These are phyloP conservation scores for Fraxinus angustifolia DNA, from an alignment of 305 asterid genomes.

Conservation along the genomic window DNA sequence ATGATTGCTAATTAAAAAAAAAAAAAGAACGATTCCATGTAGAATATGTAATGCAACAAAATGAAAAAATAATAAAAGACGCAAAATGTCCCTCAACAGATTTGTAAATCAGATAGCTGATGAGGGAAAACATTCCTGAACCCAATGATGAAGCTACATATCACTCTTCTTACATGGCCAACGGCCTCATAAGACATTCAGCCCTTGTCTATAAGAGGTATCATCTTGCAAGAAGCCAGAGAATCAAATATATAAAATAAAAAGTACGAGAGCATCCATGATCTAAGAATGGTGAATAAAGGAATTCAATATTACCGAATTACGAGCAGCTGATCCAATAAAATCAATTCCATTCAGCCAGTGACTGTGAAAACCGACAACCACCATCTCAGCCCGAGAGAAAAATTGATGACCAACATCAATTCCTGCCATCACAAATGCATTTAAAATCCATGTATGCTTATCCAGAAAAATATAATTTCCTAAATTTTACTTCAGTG, in stretches of 20 bases:
- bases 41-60: background rate
- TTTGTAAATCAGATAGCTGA: background rate
- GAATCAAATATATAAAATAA: background rate
- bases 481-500: background rate
- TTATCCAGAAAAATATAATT: background rate
- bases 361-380: constrained; percentile 71
- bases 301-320: constrained; percentile 36
- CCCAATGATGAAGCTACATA: background rate
- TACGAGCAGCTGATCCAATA: constrained; percentile 38
- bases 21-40: background rate
- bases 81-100: constrained; percentile 2
- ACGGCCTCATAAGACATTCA: background rate
- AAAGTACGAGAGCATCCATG: background rate
- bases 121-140: background rate
- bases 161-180: background rate
- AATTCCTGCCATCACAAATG: constrained; percentile 52
- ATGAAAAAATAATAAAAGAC: constrained; percentile 3
- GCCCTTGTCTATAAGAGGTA: background rate
- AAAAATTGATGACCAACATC: constrained; percentile 91
- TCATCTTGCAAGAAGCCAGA: background rate
- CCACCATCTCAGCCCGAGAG: constrained; percentile 92
- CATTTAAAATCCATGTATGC: background rate
- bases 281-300: background rate
- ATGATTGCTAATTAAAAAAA: background rate
- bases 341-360: constrained; percentile 88